Conservation (phyloP, 768 basidiomycete species). For the Agrocybe praecox region DNA sequence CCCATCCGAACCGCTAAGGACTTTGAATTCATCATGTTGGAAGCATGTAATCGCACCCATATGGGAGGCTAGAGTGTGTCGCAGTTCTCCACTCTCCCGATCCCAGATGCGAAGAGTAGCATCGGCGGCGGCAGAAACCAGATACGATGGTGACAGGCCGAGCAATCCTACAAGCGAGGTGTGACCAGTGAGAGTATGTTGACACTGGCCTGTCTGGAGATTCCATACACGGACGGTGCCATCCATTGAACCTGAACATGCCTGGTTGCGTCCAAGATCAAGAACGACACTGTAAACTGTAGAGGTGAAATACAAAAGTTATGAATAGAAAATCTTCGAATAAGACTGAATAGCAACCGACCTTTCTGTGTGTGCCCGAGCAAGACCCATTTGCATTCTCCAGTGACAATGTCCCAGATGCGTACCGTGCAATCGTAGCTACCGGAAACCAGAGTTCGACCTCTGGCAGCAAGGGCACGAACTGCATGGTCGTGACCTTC, state of each 20-base stretch:
- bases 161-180: constrained; percentile 94
- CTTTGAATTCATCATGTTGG: constrained; percentile 98
- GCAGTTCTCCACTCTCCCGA: constrained; percentile 77
- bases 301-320: not conserved
- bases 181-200: constrained; percentile 85
- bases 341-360: constrained; percentile 27
- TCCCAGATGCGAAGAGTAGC: constrained; percentile 96
- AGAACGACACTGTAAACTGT: constrained; percentile 95
- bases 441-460: constrained; percentile 88
- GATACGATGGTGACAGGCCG: constrained; percentile 83
- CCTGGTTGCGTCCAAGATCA: constrained; percentile 83
- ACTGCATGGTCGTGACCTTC: constrained; percentile 93
- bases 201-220: constrained; percentile 76
- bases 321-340: not conserved
- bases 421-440: constrained; percentile 96
- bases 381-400: constrained; percentile 77
- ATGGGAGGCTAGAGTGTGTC: constrained; percentile 85
- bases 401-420: constrained; percentile 92
- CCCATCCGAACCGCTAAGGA: constrained; percentile 93
- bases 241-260: constrained; percentile 98
- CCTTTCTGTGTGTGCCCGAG: constrained; percentile 94
- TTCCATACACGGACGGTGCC: constrained; percentile 97
- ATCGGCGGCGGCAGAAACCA: constrained; percentile 97
- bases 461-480: constrained; percentile 88
- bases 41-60: constrained; percentile 99